Percentiles rank a stretch among this genome's conserved stretches.
Conservation (phyloP, 768 basidiomycete genomes). For the Candolleomyces eurysporus region DNA sequence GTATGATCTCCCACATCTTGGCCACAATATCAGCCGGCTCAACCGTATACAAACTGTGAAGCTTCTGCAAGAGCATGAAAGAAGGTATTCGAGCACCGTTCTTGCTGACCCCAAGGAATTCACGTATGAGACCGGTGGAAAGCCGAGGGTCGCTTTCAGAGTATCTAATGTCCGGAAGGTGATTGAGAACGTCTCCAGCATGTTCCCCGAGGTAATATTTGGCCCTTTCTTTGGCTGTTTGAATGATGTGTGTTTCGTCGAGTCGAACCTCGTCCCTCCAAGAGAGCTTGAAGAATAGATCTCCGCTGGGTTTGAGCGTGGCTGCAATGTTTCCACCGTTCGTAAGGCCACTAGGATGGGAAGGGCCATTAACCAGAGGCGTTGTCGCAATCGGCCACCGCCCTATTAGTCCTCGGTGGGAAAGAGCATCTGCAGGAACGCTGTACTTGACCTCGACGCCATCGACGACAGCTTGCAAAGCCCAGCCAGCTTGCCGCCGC, state of each 20-base stretch:
- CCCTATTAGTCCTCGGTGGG: not conserved
- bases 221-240: conserved; percentile 3
- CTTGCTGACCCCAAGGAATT: conserved; percentile 1
- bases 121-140: conserved; percentile 5
- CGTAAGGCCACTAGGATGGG: too few relatives aligned
- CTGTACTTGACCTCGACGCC: not conserved
- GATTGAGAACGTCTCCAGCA: conserved; percentile 5
- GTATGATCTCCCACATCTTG: not conserved
- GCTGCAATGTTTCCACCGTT: too few relatives aligned
- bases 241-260: conserved; percentile 2
- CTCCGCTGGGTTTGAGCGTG: too few relatives aligned
- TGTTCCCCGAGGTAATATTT: not conserved
- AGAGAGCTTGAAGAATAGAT: conserved; percentile 9
- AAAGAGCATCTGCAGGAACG: not conserved
- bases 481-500: not conserved
- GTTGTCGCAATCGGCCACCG: not conserved
- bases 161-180: not conserved
- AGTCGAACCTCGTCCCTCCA: conserved; percentile 6
- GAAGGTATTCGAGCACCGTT: not conserved
- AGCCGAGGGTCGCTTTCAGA: not conserved
- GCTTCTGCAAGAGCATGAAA: not conserved
- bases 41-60: too few relatives aligned
- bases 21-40: too few relatives aligned
- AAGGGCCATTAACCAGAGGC: too few relatives aligned
- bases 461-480: not conserved